Conservation (phyloP, 768 basidiomycete species). For the Sarcodon sp. region DNA sequence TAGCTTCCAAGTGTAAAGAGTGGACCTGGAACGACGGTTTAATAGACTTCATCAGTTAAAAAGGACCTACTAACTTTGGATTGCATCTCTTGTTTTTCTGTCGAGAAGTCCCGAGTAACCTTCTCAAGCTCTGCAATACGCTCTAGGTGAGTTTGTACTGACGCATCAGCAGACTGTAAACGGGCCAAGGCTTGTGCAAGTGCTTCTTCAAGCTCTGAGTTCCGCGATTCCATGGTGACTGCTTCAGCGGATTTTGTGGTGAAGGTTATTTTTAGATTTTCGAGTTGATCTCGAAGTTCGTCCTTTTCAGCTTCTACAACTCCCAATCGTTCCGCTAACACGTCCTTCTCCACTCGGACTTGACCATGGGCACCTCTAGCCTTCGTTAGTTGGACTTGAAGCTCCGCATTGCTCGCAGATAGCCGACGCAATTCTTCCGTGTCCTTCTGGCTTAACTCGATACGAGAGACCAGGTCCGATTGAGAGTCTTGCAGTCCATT, state of each 20-base stretch:
- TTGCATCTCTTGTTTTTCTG: conserved; percentile 44
- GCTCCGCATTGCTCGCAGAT: conserved; percentile 41
- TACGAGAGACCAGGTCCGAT: conserved; percentile 47
- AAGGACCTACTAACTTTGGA: conserved; percentile 35
- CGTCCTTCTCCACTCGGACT: conserved; percentile 73
- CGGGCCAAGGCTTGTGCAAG: conserved; percentile 61
- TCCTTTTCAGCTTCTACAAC: conserved; percentile 58
- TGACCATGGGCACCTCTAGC: conserved; percentile 69
- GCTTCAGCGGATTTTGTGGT: conserved; percentile 32
- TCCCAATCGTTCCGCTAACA: conserved; percentile 46
- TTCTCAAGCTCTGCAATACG: conserved; percentile 54
- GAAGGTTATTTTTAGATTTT: conserved; percentile 34
- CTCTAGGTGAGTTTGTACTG: conserved; percentile 44
- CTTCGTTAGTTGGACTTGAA: conserved; percentile 62
- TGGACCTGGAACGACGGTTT: conserved; percentile 31
- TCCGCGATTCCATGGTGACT: conserved; percentile 32
- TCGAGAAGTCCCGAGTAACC: conserved; percentile 34
- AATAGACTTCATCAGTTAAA: conserved; percentile 5
- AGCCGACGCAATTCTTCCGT: conserved; percentile 56
- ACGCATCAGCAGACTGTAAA: conserved; percentile 61
- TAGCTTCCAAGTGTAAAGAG: conserved; percentile 43
- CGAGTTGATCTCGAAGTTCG: conserved; percentile 36
- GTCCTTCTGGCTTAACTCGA: conserved; percentile 40
- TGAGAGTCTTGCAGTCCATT: conserved; percentile 46
- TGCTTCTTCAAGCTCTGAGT: conserved; percentile 57